Evolutionary conservation across 2,329 filamentous ascomycete species (phyloP), one percentile per base, ranked within the genome.

Genomic region (Fragosphaeria purpurea): DNA sequence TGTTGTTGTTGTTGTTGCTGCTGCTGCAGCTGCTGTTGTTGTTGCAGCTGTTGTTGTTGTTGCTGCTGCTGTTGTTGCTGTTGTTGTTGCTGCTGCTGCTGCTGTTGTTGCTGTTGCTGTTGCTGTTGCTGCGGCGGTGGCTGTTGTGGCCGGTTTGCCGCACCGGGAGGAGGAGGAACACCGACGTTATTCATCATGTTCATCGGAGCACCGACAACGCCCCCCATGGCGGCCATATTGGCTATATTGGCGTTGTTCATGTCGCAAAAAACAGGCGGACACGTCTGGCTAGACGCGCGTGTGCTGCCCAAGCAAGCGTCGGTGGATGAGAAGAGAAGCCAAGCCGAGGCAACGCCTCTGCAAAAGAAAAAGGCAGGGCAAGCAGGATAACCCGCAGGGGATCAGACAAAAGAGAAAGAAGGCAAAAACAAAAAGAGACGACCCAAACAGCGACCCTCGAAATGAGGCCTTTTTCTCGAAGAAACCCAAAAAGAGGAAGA

Each of bases 161-260:
- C 59, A 61, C 65, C 58, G 40, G 65, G 65, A 41, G 58, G 59
- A 34, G 65, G 65, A 41, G 58, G 59, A 35, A 63, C 54, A 40
- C 60, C 65, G 62, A 74, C 70, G 62, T 80, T 83, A 63, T 79
- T 81, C 80, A 84, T 85, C 76, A 84, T 83, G 62, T 76, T 76
- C 62, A 82, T 78, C 37, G 76, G 74, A 50, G 71, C 72, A 58
- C 82, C 82, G 54, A 85, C 80, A 48, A 81, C 79, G 44, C 78
- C 81, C 54, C 80, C 82, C 77, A 84, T 81, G 65, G 77, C 73
- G 62, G 75, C 76, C 82, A 88, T 86, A 63, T 73, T 77, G 62
- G 75, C 76, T 81, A 88, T 86, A 62, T 78, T 74, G 60, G 76
- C 70, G 70, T 79, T 83, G 72, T 79, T 83, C 76, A 80, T 80